Evolutionary conservation across 2,329 filamentous ascomycete species (phyloP).

Genomic region (Ceratocystis cubensis): DNA sequence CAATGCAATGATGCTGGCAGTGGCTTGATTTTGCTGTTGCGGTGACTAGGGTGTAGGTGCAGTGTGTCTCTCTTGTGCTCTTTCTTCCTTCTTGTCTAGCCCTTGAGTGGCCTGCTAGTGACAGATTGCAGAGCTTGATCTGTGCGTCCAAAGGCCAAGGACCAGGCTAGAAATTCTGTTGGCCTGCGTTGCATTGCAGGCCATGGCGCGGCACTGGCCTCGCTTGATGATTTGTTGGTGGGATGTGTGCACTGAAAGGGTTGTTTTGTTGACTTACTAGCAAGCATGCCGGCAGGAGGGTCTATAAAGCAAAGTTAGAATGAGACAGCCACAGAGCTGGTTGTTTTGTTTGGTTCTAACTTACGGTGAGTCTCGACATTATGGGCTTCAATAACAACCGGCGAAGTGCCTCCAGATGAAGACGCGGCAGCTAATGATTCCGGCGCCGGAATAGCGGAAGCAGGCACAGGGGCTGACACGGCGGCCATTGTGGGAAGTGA

Average conservation of each 20-base stretch:
- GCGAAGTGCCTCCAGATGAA: conserved; percentile 24
- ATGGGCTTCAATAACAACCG: conserved; percentile 63
- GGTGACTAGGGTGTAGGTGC: neutral
- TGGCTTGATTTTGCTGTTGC: too few relatives aligned
- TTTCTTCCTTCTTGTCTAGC: neutral
- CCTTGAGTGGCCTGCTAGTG: neutral
- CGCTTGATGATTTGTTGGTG: conserved; percentile 5
- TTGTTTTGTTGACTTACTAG: conserved; percentile 39
- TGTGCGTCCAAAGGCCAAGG: neutral
- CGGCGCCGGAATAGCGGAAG: neutral
- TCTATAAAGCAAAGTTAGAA: conserved; percentile 31
- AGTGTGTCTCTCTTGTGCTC: too few relatives aligned
- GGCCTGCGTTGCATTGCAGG: neutral
- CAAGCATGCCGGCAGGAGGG: conserved; percentile 54
- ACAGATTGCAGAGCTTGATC: neutral
- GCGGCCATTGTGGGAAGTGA: conserved; percentile 12
- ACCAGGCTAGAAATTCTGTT: neutral
- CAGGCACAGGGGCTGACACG: conserved; percentile 9
- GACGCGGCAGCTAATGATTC: conserved; percentile 1
- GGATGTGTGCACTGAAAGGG: neutral
- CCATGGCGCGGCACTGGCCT: neutral
- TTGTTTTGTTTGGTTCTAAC: conserved; percentile 23
- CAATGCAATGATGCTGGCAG: too few relatives aligned
- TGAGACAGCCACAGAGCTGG: neutral
- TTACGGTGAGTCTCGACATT: conserved; percentile 61